Base-by-base conservation (phyloP, 2,329 filamentous ascomycete species). In the Microdochium trichocladiopsis region DNA sequence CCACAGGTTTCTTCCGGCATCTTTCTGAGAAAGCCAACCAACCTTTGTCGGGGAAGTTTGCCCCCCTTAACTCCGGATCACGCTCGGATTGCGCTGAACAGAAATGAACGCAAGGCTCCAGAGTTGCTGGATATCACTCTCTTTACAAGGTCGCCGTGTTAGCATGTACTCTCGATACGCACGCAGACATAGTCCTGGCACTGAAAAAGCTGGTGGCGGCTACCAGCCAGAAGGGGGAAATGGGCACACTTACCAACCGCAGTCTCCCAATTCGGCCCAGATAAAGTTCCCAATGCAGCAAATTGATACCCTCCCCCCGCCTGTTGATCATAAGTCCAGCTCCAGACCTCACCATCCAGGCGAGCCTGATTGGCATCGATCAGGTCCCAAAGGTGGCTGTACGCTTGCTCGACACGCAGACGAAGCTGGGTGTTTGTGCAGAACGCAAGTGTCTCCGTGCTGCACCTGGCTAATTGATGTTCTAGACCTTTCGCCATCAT, bases 401-500 rank as follows among this genome's bases (percentile, higher is more conserved):
- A 86, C 0, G 83, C 82, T 0, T 56, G 54, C 25, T 66, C 63
- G 5, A 83, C 62, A 48, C 76, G 78, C 1, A 49, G 52, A 51
- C 74, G 66, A 0, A 85, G 71, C 0, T 49, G 51, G 0, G 56
- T 25, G 50, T 82, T 66, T 0, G 53, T 57, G 61, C 82, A 86
- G 57, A 84, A 84, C 0, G 71, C 72, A 22, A 75, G 76, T 8
- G 22, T 45, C 43, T 61, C 51, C 2, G 48, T 49, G 10, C 63
- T 58, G 61, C 81, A 87, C 2, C 82, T 71, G 1, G 61, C 72
- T 4, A 86, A 70, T 58, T 86, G 83, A 2, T 72, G 64, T 52
- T 82, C 75, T 0, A 87, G 63, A 0, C 83, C 83, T 11, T 73
- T 74, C 0, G 78, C 82, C 77, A 86, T 83, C 75, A 86, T 83